A percentile compares a stretch with the other conserved stretches of the same genome.
These are phyloP conservation scores for Globisporangium irregulare DNA, from an alignment of 352 stramenopile genomes.

Conservation along the genomic window DNA sequence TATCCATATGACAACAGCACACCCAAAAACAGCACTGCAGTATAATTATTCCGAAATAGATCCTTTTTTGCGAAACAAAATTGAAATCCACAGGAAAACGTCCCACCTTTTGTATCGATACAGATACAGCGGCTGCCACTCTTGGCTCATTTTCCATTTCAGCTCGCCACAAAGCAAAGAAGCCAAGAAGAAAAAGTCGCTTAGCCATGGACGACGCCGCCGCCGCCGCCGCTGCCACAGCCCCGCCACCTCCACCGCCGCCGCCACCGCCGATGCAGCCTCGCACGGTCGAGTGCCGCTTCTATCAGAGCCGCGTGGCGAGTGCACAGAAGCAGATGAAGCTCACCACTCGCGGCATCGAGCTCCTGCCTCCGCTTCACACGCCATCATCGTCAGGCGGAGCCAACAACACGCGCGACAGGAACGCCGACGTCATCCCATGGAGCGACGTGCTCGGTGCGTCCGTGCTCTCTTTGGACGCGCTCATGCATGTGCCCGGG, in stretches of 20 bases:
- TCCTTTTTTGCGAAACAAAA: background rate
- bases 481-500: constrained; percentile 7
- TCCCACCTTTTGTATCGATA: background rate
- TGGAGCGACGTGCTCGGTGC: constrained; percentile 17
- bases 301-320: constrained; percentile 14
- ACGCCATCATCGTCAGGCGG: background rate
- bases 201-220: constrained; percentile 3
- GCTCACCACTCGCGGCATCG: constrained; percentile 12
- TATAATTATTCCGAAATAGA: background rate
- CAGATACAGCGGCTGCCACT: background rate
- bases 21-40: background rate
- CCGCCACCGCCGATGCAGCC: background rate
- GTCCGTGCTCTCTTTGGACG: constrained; percentile 2
- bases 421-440: constrained; percentile 9
- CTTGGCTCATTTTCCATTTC: constrained; percentile 2
- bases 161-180: constrained; percentile 1
- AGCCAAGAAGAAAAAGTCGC: background rate
- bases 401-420: background rate
- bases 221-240: background rate
- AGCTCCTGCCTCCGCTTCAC: background rate
- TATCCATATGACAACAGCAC: background rate
- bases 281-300: constrained; percentile 14
- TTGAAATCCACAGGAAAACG: background rate
- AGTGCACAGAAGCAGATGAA: constrained; percentile 10
- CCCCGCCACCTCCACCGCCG: background rate